Evolutionary conservation across 2,329 filamentous ascomycete species (phyloP), one percentile per base, ranked within the genome.

Genomic region (Sclerotinia nivalis): DNA sequence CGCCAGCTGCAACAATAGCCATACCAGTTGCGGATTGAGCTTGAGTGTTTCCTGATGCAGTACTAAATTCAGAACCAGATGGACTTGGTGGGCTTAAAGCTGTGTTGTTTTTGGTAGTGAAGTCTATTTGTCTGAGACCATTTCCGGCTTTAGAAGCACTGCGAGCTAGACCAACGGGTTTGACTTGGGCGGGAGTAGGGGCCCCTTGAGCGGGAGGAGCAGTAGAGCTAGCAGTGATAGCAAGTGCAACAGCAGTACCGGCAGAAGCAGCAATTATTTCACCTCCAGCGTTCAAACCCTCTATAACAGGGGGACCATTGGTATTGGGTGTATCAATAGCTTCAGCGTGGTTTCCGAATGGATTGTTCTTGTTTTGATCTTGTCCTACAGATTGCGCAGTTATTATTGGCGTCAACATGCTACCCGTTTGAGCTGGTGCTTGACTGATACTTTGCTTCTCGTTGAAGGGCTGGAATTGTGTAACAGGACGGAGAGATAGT

Each of bases 401-500:
- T 15, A 31, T 34, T 20, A 67, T 25, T 67, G 65, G 65, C 9
- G 54, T 37, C 43, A 67, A 37, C 43, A 50, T 37, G 22, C 22
- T 28, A 37, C 60, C 43, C 43, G 40, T 67, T 67, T 37, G 37
- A 43, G 34, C 28, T 40, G 52, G 43, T 25, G 40, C 10, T 25
- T 37, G 43, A 47, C 18, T 58, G 28, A 45, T n/a, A 13, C 22
- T 28, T 50, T 37, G 28, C n/a, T 60, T 68, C 28, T 47, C 85
- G 10, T 82, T 85, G 76, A 87, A 89, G 7, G 93, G 91, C 52
- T 92, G 85, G 81, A 97, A 94, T 76, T 96, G 89, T 54, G 93
- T 95, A 62, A 96, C 87, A 3, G 93, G 93, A 64, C 93, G 90
- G 68, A 97, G 73, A 77, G 93, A 96, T 72, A 97, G 85, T 72